Base-by-base conservation (phyloP, 225 moss, liverwort and hornwort species). In the Pseudoscleropodium purum region DNA sequence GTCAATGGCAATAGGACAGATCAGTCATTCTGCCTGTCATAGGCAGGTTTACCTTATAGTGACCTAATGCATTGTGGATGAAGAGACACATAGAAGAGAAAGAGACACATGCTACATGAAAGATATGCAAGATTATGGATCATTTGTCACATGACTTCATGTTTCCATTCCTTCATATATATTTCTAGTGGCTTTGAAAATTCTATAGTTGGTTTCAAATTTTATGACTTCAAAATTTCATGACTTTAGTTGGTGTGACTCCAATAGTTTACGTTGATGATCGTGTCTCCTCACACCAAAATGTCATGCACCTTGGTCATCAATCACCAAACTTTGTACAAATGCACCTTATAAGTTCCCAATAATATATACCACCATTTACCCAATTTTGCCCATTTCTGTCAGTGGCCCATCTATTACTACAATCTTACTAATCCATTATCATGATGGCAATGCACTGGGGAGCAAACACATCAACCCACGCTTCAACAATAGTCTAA, bases 91-190 rank as follows among this genome's bases (percentile, higher is more conserved):
- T 7, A 7, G 2, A n/a, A 69, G 13, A 13, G 39, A 1, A 13
- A 2, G 2, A 37, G 13, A n/a, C 24, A 24, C 2, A 69, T 13
- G 8, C 25, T 27, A 43, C 10, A 29, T 51, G 18, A 31, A 75
- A 47, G 10, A 18, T 18, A 47, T 49, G 11, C 19, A 75, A 49
- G 49, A 75, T 49, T 49, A 75, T 47, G 2, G 7, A 31, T 49
- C 31, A 49, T 75, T 47, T 4, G 17, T 74, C 0, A 1, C 6
- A 2, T 30, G 10, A 45, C 29, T 47, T 74, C 1, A 0, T 0
- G 6, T 47, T 47, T 47, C 47, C 30, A 47, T 75, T 4, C 11
- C 75, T 18, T 31, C 7, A n/a, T n/a, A n/a, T n/a, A n/a, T n/a
- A n/a, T n/a, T n/a, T n/a, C 6, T 5, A 43, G 16, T 73, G 25